Conservation (phyloP, 805 yeast species). For the Wickerhamiella lipophila region DNA sequence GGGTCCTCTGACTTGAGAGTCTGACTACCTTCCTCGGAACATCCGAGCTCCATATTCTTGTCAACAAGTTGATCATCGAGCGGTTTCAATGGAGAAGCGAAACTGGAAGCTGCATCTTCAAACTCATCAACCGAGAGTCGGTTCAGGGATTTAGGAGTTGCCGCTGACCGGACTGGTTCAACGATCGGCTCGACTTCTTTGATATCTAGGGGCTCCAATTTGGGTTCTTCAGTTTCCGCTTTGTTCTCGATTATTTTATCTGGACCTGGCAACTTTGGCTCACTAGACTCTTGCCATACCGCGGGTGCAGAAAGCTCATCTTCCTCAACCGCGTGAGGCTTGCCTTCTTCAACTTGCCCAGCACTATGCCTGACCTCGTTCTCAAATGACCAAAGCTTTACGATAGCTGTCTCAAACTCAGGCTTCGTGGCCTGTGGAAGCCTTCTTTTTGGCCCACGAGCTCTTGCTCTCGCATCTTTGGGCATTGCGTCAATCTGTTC, state of each 20-base stretch:
- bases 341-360: too few species aligned
- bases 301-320: too few species aligned
- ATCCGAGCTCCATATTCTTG: too few species aligned
- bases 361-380: background rate
- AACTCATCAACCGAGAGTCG: background rate
- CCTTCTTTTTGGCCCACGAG: constrained; percentile 25
- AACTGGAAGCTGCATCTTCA: background rate
- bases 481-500: constrained; percentile 7
- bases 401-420: constrained; percentile 15
- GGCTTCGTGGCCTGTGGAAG: constrained; percentile 26
- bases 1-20: too few species aligned
- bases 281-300: background rate
- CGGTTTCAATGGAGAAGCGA: background rate
- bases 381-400: constrained; percentile 16
- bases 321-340: too few species aligned
- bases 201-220: background rate
- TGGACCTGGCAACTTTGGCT: background rate
- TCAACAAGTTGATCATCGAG: too few species aligned
- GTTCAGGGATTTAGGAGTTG: background rate
- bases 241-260: too few species aligned
- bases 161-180: too few species aligned
- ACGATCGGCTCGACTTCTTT: background rate
- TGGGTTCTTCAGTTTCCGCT: background rate
- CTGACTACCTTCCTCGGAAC: too few species aligned
- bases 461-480: constrained; percentile 19